These are phyloP conservation scores for Parascedosporium putredinis DNA, from an alignment of 2,329 filamentous ascomycete species.

Conservation along the genomic window DNA sequence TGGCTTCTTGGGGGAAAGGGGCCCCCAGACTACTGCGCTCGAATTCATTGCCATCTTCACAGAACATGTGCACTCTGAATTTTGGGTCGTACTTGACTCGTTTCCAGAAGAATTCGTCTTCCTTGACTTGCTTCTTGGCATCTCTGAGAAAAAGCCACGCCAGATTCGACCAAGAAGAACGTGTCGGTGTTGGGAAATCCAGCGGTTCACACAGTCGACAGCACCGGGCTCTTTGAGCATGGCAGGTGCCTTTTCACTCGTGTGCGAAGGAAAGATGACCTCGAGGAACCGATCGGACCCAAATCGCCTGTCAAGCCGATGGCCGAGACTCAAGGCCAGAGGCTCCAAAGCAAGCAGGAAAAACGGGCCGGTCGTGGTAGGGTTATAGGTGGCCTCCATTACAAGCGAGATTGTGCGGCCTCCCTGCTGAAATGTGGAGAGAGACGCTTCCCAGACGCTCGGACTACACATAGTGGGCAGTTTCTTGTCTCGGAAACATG, in stretches of 20 bases:
- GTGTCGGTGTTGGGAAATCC: slow-evolving; percentile 19
- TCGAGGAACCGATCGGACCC: slow-evolving; percentile 50
- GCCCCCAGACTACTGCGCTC: slow-evolving; percentile 2
- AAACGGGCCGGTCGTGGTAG: slow-evolving; percentile 24
- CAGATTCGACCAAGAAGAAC: slow-evolving; percentile 35
- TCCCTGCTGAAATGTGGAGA: slow-evolving; percentile 24
- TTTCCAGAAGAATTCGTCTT: slow-evolving; percentile 18
- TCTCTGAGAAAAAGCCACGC: slow-evolving; percentile 34
- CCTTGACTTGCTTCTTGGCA: slow-evolving; percentile 26
- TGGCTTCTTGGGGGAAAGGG: slow-evolving; percentile 15
- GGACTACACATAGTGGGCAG: slow-evolving; percentile 36
- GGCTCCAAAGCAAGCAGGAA: slow-evolving; percentile 38
- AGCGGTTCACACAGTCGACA: neutral
- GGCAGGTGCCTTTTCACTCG: slow-evolving; percentile 16
- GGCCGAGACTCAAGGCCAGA: slow-evolving; percentile 34
- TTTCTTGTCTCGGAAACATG: slow-evolving; percentile 29
- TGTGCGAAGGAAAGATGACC: slow-evolving; percentile 35
- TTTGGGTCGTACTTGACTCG: slow-evolving; percentile 21
- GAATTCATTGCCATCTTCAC: slow-evolving; percentile 38
- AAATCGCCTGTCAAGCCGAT: slow-evolving; percentile 44
- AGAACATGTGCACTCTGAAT: slow-evolving; percentile 44
- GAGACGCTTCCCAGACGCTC: slow-evolving; percentile 34
- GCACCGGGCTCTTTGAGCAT: slow-evolving; percentile 15
- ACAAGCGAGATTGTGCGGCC: slow-evolving; percentile 31
- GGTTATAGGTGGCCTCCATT: slow-evolving; percentile 29